Base-by-base conservation (phyloP, 2,329 filamentous ascomycete species). In the Celoporthe dispersa region DNA sequence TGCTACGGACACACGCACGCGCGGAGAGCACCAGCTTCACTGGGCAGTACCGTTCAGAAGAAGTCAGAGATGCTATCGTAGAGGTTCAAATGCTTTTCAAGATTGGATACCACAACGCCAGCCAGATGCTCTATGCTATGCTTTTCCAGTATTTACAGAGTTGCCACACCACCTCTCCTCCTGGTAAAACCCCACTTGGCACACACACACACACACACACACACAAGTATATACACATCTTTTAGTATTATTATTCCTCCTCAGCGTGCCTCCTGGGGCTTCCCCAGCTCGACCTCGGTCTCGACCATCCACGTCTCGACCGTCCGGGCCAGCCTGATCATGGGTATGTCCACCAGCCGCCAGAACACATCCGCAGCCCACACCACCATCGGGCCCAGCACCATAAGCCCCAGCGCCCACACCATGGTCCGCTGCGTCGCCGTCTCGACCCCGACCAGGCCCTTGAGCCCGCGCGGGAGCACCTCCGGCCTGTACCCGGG, bases 311-410 rank as follows among this genome's bases (percentile, higher is more conserved):
- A 64, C 31, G 51, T 70, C 68, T 80, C 79, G 31, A 79, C 35
- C 64, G 70, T 75, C 59, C 76, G 75, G 6, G 76, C 78, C 53
- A 78, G 51, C 19, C 44, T 71, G 57, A 79, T 76, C 61, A 79
- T 75, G 14, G 76, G 77, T 80, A 75, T 83, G 81, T 90, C 88
- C 7, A 90, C 81, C 1, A 78, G 78, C 37, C 87, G 81, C 86
- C 87, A 89, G 74, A 89, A 90, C 3, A 90, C 69, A 76, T 90
- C 88, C 1, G 85, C 85, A 6, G 83, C 80, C 83, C 87, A 90
- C 7, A 90, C 79, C 0, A 85, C 80, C 1, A 81, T 69, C 3
- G 79, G 74, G 5, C 75, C 76, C 2, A 81, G 65, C 5, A 80
- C 64, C 19, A 76, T 72, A 22, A 84, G 74, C n/a, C 82, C 82